phyloP scores from a whole-genome alignment of 305 asterid species.

The Withania somnifera region DNA sequence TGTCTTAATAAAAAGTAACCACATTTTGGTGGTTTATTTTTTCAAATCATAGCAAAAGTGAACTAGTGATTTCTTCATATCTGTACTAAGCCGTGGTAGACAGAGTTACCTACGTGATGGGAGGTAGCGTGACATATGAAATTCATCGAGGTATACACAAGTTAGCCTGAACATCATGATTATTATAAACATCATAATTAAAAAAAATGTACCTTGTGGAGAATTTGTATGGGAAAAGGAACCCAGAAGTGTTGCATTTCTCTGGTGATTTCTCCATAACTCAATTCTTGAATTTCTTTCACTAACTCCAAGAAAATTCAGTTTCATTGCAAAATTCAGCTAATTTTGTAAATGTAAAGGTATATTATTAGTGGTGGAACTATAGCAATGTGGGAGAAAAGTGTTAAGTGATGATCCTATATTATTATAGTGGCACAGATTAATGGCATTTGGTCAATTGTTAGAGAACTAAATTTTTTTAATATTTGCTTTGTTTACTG shows the following conservation, averaged over 20 bases:
- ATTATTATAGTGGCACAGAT: background rate
- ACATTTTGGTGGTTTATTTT: no score
- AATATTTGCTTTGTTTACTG: background rate
- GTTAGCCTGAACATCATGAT: background rate
- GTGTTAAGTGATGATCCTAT: background rate
- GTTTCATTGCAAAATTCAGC: background rate
- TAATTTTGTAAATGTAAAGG: background rate
- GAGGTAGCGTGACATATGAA: no score
- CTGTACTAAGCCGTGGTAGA: no score
- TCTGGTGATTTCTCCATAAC: constrained; percentile 1
- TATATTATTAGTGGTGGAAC: no score
- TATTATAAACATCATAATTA: background rate
- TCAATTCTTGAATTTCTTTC: background rate
- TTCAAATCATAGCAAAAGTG: no score
- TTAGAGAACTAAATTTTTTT: background rate
- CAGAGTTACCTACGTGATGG: no score
- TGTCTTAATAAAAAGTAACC: no score
- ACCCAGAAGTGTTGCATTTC: constrained; percentile 5
- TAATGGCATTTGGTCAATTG: background rate
- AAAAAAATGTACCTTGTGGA: constrained; percentile 5
- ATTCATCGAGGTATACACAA: no score
- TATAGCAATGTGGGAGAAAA: no score
- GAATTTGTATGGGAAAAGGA: constrained; percentile 18
- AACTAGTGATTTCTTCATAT: no score
- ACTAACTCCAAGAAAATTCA: background rate